phyloP scores from a whole-genome alignment of 805 yeast genomes.

The Lachancea lanzarotensis region DNA sequence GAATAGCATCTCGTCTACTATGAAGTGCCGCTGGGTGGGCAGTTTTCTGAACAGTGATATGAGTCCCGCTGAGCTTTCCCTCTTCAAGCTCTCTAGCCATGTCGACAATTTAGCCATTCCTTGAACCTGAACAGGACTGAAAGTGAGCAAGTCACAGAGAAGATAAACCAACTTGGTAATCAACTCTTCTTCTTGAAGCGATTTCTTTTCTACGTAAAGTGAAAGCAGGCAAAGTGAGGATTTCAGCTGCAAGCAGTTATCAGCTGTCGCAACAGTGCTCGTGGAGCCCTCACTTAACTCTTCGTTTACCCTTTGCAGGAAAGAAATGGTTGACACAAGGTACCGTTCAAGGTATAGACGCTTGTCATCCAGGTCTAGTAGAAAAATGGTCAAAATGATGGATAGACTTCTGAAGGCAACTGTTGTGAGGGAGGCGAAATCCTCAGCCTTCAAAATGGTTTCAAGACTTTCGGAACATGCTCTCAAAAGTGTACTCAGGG shows the following conservation, averaged over 20 bases:
- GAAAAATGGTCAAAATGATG: conserved; percentile 37
- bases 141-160: conserved; percentile 23
- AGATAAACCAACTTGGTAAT: conserved; percentile 57
- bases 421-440: conserved; percentile 10
- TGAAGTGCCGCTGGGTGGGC: conserved; percentile 50
- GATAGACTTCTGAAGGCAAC: conserved; percentile 33
- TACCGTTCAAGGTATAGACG: conserved; percentile 42
- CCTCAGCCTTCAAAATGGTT: conserved; percentile 6
- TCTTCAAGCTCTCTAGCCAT: conserved; percentile 20
- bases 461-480: conserved; percentile 18
- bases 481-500: conserved; percentile 15
- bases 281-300: conserved; percentile 28
- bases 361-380: conserved; percentile 37
- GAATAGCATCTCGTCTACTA: conserved; percentile 53
- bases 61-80: conserved; percentile 22
- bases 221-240: conserved; percentile 20
- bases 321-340: conserved; percentile 36
- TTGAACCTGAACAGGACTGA: conserved; percentile 10
- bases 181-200: conserved; percentile 42
- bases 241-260: conserved; percentile 14
- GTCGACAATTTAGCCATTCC: conserved; percentile 11
- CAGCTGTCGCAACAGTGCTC: conserved; percentile 8
- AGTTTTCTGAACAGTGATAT: conserved; percentile 36
- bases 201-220: conserved; percentile 16
- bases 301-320: conserved; percentile 31